Evolutionary conservation across 805 yeast genomes (phyloP).

Genomic region (Yarrowia osloensis): DNA sequence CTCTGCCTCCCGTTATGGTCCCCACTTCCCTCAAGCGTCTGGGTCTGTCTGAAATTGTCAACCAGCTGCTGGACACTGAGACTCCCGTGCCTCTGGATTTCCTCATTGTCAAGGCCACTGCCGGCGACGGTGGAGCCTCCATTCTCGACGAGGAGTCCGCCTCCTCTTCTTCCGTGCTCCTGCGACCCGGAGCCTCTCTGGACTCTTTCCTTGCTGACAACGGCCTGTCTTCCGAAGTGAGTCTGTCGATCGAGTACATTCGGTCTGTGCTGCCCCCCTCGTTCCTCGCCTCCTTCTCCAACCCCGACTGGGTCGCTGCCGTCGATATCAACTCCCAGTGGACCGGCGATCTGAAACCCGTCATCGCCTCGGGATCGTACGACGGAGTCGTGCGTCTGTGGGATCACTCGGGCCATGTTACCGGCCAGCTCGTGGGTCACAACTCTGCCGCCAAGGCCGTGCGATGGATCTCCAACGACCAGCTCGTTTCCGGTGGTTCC

Average conservation of each 20-base stretch:
- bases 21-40: constrained; percentile 84
- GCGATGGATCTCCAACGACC: constrained; percentile 71
- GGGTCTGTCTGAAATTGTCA: constrained; percentile 93
- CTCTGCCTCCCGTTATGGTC: constrained; percentile 79
- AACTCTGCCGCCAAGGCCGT: constrained; percentile 83
- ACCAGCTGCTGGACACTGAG: constrained; percentile 67
- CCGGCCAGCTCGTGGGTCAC: constrained; percentile 83
- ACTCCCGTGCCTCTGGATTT: constrained; percentile 89
- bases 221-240: constrained; percentile 81
- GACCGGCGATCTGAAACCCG: constrained; percentile 46
- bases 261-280: constrained; percentile 94
- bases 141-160: constrained; percentile 24
- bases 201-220: constrained; percentile 74
- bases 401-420: constrained; percentile 77
- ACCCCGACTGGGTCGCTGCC: constrained; percentile 95
- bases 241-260: constrained; percentile 81
- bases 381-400: constrained; percentile 94
- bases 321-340: constrained; percentile 52
- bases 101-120: constrained; percentile 49
- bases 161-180: constrained; percentile 47
- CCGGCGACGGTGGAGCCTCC: constrained; percentile 53
- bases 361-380: constrained; percentile 83
- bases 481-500: constrained; percentile 82
- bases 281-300: constrained; percentile 79
- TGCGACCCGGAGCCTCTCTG: constrained; percentile 63